A percentile compares a stretch with the other conserved stretches of the same genome.
phyloP scores from a whole-genome alignment of 345 rosid genomes.

The Theobroma cacao region DNA sequence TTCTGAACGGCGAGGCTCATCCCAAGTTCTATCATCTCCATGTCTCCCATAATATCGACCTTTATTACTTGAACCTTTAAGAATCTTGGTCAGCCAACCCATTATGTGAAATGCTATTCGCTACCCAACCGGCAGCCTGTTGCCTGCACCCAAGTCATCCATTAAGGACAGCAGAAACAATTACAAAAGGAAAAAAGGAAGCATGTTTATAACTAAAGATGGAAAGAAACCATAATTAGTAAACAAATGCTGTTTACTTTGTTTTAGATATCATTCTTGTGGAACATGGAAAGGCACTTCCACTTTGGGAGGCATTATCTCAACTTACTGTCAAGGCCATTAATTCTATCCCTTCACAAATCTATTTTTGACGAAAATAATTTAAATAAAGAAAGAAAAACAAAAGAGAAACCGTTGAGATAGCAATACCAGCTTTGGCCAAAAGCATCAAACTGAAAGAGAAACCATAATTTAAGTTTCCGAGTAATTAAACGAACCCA shows the following conservation, averaged over 20 bases:
- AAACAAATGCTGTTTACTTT: not conserved
- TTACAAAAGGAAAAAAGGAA: slow-evolving; percentile 8
- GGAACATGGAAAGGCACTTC: not conserved
- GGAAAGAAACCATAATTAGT: not conserved
- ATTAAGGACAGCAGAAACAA: slow-evolving; percentile 17
- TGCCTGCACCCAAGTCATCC: slow-evolving; percentile 35
- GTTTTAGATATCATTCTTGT: not conserved
- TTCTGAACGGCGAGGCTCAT: slow-evolving; percentile 55
- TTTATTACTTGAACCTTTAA: slow-evolving; percentile 62
- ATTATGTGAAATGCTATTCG: slow-evolving; percentile 30
- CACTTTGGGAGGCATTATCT: not conserved
- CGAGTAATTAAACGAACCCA: not conserved
- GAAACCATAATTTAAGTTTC: slow-evolving; percentile 4
- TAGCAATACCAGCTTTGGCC: not conserved
- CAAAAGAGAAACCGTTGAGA: not conserved
- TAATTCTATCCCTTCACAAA: not conserved
- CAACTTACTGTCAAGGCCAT: not conserved
- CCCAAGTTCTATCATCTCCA: slow-evolving; percentile 45
- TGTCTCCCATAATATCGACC: slow-evolving; percentile 51
- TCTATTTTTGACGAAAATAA: not conserved
- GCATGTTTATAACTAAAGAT: not conserved
- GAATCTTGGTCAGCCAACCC: slow-evolving; percentile 86
- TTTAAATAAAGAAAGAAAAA: not conserved
- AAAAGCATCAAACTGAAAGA: slow-evolving; percentile 2
- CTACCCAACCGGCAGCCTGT: slow-evolving; percentile 22